Conservation (phyloP, 768 basidiomycete genomes). For the Cystofilobasidium bisporidii region DNA sequence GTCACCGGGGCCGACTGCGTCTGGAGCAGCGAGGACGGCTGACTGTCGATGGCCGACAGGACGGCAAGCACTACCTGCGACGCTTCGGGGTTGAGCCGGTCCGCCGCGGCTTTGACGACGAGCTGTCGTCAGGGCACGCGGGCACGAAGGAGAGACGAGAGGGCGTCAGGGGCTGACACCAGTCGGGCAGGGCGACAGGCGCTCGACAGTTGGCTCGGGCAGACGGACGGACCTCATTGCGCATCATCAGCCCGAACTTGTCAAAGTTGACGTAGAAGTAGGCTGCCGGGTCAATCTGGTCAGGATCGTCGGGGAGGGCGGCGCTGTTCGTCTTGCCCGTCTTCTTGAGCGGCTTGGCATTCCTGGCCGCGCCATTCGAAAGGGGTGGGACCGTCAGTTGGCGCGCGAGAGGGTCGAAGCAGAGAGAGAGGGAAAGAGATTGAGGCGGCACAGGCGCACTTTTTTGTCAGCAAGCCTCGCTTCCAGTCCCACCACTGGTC, state of each 20-base stretch:
- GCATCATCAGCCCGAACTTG: constrained; percentile 72
- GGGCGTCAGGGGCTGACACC: not conserved
- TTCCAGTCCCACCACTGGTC: constrained; percentile 20
- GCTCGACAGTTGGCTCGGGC: not conserved
- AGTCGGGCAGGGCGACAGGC: not conserved
- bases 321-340: constrained; percentile 8
- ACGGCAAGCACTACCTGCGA: constrained; percentile 61
- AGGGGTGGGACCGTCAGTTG: not conserved
- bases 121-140: constrained; percentile 51
- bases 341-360: constrained; percentile 11
- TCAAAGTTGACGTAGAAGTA: constrained; percentile 83
- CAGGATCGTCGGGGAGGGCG: constrained; percentile 9
- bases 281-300: constrained; percentile 40
- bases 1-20: constrained; percentile 29
- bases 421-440: not conserved
- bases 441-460: not conserved
- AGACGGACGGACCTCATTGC: constrained; percentile 60
- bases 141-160: constrained; percentile 67
- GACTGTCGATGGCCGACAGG: constrained; percentile 37
- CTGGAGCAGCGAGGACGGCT: not conserved
- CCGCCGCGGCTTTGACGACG: constrained; percentile 61
- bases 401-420: not conserved
- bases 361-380: not conserved
- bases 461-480: not conserved
- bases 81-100: constrained; percentile 69